Evolutionary conservation across 2,329 filamentous ascomycete species (phyloP).

Genomic region (Fusarium concolor): DNA sequence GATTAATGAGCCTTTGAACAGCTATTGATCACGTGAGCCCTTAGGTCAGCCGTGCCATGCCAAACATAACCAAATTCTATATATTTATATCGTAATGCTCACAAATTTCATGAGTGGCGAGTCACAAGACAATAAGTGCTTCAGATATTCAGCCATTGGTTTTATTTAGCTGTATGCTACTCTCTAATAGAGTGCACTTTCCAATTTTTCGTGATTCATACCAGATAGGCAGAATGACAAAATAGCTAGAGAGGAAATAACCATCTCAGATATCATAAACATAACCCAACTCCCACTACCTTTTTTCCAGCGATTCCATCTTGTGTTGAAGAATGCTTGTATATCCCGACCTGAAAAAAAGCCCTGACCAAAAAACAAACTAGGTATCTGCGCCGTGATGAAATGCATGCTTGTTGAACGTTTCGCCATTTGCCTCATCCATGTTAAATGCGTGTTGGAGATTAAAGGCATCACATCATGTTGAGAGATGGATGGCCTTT

Average conservation of each 20-base stretch:
- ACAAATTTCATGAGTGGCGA: background rate
- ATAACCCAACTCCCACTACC: slow-evolving; percentile 46
- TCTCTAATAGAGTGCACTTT: slow-evolving; percentile 2
- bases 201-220: slow-evolving; percentile 1
- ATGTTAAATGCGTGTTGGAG: slow-evolving; percentile 47
- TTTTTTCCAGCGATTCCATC: slow-evolving; percentile 39
- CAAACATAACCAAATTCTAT: background rate
- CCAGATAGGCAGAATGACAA: background rate
- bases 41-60: background rate
- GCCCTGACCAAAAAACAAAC: slow-evolving; percentile 34
- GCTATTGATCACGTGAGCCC: background rate
- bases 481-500: slow-evolving; percentile 24
- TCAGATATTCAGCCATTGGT: slow-evolving; percentile 15
- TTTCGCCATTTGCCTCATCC: slow-evolving; percentile 49
- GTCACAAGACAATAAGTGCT: no score
- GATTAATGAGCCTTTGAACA: slow-evolving; percentile 17
- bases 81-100: background rate
- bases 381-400: slow-evolving; percentile 48
- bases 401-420: slow-evolving; percentile 51
- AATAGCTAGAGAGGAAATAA: slow-evolving; percentile 28
- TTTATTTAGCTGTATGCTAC: slow-evolving; percentile 29
- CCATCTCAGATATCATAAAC: slow-evolving; percentile 34
- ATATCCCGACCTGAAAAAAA: slow-evolving; percentile 41
- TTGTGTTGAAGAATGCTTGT: slow-evolving; percentile 46
- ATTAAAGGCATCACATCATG: slow-evolving; percentile 28